Evolutionary conservation across 441 rosid species (phyloP), one percentile per base, ranked within the genome.

Genomic region (Populus hybrid): DNA sequence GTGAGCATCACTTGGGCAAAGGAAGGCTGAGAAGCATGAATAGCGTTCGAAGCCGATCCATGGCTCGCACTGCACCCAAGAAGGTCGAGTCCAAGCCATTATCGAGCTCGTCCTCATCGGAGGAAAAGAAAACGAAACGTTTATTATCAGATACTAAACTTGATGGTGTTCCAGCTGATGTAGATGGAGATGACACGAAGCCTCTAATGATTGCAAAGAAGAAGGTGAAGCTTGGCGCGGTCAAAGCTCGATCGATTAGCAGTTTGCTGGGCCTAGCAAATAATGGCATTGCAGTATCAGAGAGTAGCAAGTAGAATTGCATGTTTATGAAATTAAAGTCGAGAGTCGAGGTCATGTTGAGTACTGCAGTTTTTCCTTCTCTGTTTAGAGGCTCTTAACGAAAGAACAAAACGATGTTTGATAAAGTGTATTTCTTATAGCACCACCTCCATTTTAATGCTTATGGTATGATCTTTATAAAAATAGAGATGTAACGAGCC

Each of bases 191-290:
- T 0, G 84, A 84, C 32, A 59, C 80, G 32, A 75, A 78, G 59
- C 79, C 80, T 69, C 5, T 76, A 79, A 75, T 63, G 80, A 38
- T 24, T 34, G 75, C 67, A 1, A 91, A 84, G 89, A 89, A 85
- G 90, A 91, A 79, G 79, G 71, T 72, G 88, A 93, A 93, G 94
- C 93, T 95, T 53, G 98, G 98, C 2, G 74, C 81, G 83, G 98
- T 95, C 21, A 95, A 95, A 83, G 98, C 98, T 66, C 93, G 98
- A 79, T 95, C 98, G 0, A 91, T 95, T 46, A 95, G 94, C 85
- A 93, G 97, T 85, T 84, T 95, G 87, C 88, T 95, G 75, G 94
- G 92, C 30, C 91, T 91, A 81, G 79, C 76, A 8, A 76, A 83
- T 42, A 70, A 75, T 64, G 86, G 71, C 21, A 67, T 70, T 36